Conservation (phyloP, 768 basidiomycete species). For the Pleurotus giganteus region DNA sequence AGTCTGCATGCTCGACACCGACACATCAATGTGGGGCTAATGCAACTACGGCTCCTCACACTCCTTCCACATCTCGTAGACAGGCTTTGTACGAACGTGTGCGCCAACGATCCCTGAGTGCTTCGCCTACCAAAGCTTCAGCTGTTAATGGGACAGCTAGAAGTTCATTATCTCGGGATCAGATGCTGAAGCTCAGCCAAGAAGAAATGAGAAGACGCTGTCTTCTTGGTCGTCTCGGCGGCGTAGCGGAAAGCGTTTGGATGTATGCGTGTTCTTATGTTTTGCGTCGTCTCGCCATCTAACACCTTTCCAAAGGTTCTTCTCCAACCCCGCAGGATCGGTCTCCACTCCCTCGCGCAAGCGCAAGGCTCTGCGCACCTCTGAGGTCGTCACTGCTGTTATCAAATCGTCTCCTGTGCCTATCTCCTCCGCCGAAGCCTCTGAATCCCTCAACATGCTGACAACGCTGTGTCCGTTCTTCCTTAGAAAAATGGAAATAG, state of each 20-base stretch:
- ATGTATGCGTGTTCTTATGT: slow-evolving; percentile 49
- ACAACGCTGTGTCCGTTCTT: slow-evolving; percentile 78
- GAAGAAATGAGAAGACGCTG: slow-evolving; percentile 78
- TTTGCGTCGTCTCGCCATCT: not conserved
- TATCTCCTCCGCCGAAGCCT: slow-evolving; percentile 74
- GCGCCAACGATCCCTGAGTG: slow-evolving; percentile 66
- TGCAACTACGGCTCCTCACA: slow-evolving; percentile 58
- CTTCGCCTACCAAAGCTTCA: slow-evolving; percentile 71
- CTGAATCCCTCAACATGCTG: slow-evolving; percentile 68
- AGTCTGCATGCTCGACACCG: slow-evolving; percentile 61
- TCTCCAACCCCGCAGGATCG: slow-evolving; percentile 59
- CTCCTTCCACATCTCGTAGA: slow-evolving; percentile 72
- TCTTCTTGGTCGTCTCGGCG: slow-evolving; percentile 71
- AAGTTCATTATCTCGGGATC: slow-evolving; percentile 57
- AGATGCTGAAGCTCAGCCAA: slow-evolving; percentile 69
- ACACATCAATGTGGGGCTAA: slow-evolving; percentile 56
- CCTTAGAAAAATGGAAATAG: slow-evolving; percentile 60
- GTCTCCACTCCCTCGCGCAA: slow-evolving; percentile 59
- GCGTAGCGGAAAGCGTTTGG: slow-evolving; percentile 87
- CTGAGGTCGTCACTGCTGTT: slow-evolving; percentile 66
- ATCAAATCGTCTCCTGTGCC: slow-evolving; percentile 82
- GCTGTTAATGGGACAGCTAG: slow-evolving; percentile 37
- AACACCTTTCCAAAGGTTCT: slow-evolving; percentile 48
- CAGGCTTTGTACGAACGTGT: slow-evolving; percentile 82
- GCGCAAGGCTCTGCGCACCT: slow-evolving; percentile 64